Evolutionary conservation across 495 filamentous ascomycete species (phyloP).

Genomic region (Venustampulla echinocandica): DNA sequence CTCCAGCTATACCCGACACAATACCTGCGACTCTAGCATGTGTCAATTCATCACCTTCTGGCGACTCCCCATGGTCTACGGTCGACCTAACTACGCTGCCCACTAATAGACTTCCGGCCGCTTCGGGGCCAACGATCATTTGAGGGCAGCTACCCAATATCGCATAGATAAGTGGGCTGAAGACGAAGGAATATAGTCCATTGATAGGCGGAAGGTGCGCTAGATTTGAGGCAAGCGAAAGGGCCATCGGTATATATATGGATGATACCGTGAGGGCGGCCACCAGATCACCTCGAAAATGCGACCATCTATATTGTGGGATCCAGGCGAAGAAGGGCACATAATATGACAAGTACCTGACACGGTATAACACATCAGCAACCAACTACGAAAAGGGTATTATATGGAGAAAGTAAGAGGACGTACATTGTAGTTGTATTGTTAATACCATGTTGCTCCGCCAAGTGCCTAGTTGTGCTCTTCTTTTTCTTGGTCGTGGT

Average conservation of each 20-base stretch:
- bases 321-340: conserved; percentile 88
- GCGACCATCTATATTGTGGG: conserved; percentile 69
- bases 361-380: conserved; percentile 24
- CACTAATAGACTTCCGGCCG: conserved; percentile 82
- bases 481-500: conserved; percentile 46
- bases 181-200: conserved; percentile 90
- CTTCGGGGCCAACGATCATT: conserved; percentile 94
- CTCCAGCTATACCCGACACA: conserved; percentile 77
- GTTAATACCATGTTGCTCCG: conserved; percentile 50
- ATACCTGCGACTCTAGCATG: conserved; percentile 84
- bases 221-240: conserved; percentile 89
- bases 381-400: background rate
- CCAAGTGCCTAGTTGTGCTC: conserved; percentile 53
- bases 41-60: conserved; percentile 59
- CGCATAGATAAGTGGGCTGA: conserved; percentile 84
- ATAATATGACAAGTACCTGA: conserved; percentile 88
- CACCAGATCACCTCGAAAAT: conserved; percentile 75
- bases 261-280: conserved; percentile 87
- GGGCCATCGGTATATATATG: conserved; percentile 95
- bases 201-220: conserved; percentile 90
- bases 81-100: conserved; percentile 77
- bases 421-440: conserved; percentile 50
- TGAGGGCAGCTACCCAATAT: conserved; percentile 82
- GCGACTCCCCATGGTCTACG: conserved; percentile 57
- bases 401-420: background rate